phyloP scores from a whole-genome alignment of 1,284 basidiomycete species.

The Austroboletus novae-zelandiae region DNA sequence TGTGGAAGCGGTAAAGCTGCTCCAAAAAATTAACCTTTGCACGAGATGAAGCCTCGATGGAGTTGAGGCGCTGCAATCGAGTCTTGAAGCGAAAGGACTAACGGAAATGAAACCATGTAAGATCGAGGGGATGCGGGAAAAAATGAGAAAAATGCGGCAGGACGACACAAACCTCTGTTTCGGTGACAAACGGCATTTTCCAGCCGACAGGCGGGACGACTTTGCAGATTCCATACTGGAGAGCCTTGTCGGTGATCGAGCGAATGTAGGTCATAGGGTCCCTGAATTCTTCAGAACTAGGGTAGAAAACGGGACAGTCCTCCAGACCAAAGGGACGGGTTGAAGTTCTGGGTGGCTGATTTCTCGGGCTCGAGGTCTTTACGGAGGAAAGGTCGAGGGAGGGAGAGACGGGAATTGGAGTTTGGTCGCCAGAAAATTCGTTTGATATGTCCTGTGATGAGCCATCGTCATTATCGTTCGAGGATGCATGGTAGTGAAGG shows the following conservation, averaged over 20 bases:
- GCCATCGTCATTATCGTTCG: conserved; percentile 48
- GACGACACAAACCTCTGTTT: conserved; percentile 71
- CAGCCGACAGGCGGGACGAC: conserved; percentile 92
- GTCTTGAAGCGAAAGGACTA: conserved; percentile 95
- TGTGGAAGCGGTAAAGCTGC: conserved; percentile 91
- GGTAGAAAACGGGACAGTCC: conserved; percentile 90
- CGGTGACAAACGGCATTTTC: conserved; percentile 96
- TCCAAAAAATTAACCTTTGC: conserved; percentile 98
- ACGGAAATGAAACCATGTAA: conserved; percentile 25
- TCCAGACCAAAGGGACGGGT: conserved; percentile 80
- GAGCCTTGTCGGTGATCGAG: conserved; percentile 75
- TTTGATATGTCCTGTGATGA: conserved; percentile 40
- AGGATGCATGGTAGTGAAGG: conserved; percentile 61
- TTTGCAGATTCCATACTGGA: conserved; percentile 91
- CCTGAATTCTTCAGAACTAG: conserved; percentile 86
- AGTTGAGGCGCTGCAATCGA: conserved; percentile 91
- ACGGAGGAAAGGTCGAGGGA: conserved; percentile 66
- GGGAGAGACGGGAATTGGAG: conserved; percentile 59
- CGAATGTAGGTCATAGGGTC: conserved; percentile 97
- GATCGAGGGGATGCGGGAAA: conserved; percentile 18
- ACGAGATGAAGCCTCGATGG: conserved; percentile 94
- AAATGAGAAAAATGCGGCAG: conserved; percentile 30
- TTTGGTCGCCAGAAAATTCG: conserved; percentile 46
- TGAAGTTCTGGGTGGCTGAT: conserved; percentile 37
- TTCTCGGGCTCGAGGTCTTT: conserved; percentile 59